phyloP scores from a whole-genome alignment of 2,329 filamentous ascomycete genomes.

The Calonectria ilicicola region DNA sequence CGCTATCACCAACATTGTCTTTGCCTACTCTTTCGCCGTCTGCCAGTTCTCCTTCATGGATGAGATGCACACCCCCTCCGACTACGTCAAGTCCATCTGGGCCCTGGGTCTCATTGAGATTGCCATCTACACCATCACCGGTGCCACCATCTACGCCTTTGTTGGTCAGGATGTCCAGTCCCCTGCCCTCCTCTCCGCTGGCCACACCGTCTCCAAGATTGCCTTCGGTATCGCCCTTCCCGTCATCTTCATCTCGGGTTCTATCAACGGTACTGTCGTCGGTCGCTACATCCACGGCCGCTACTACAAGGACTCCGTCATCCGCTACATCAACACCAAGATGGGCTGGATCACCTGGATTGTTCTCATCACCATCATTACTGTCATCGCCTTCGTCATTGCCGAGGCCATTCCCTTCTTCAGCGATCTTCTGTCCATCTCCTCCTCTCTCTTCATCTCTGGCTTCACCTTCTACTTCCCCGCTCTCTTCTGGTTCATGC shows the following conservation, averaged over 20 bases:
- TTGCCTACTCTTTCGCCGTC: slow-evolving; percentile 25
- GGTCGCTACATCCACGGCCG: slow-evolving; percentile 53
- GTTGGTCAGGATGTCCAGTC: slow-evolving; percentile 69
- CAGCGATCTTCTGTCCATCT: slow-evolving; percentile 48
- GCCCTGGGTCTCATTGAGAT: slow-evolving; percentile 69
- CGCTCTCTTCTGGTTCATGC: slow-evolving; percentile 54
- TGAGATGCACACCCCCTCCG: slow-evolving; percentile 46
- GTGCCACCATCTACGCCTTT: slow-evolving; percentile 75
- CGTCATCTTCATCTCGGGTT: slow-evolving; percentile 54
- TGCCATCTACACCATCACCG: slow-evolving; percentile 71
- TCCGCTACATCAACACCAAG: slow-evolving; percentile 53
- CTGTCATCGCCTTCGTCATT: slow-evolving; percentile 75
- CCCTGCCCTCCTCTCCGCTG: slow-evolving; percentile 73
- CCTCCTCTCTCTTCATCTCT: slow-evolving; percentile 60
- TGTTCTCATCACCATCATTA: slow-evolving; percentile 65
- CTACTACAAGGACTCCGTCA: slow-evolving; percentile 49
- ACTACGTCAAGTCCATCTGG: slow-evolving; percentile 62
- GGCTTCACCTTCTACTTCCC: slow-evolving; percentile 51
- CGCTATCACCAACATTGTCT: slow-evolving; percentile 65
- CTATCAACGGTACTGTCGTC: slow-evolving; percentile 66
- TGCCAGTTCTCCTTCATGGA: slow-evolving; percentile 24
- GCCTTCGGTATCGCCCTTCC: slow-evolving; percentile 75
- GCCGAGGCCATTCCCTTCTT: slow-evolving; percentile 73
- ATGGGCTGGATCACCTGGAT: slow-evolving; percentile 65
- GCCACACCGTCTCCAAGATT: slow-evolving; percentile 66